Base-by-base conservation (phyloP, 2,329 filamentous ascomycete species). In the Sphaceloma murrayae region DNA sequence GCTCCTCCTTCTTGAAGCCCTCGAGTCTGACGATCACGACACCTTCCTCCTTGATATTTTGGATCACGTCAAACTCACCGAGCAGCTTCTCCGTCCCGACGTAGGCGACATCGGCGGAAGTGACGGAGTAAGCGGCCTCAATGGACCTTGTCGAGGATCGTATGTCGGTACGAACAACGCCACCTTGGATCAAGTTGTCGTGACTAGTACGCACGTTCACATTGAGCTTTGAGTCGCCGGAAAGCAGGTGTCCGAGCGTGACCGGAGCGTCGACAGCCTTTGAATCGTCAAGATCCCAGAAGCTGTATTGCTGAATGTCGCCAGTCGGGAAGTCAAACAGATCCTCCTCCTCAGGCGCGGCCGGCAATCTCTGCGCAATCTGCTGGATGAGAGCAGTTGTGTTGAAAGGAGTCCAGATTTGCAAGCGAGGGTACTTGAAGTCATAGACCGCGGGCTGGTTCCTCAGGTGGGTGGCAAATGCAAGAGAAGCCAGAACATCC, bases 201-300 rank as follows among this genome's bases (percentile, higher is more conserved):
- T 79, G 71, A 7, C 67, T 67, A 43, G 69, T 71, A 52, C 71
- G 74, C 26, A 74, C 69, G 34, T 75, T 73, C 34, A 82, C 72
- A 51, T 80, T 81, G 58, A 70, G 70, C 1, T 73, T 63, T 7
- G 74, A 74, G 54, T 80, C 75, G 22, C 68, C 70, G 3, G 78
- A 74, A 26, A 82, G 62, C 6, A 78, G 68, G 57, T 77, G 71
- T 30, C 72, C 75, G 38, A 82, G 59, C 34, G 67, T 74, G 16
- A 74, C 65, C 8, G 86, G 80, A 1, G 85, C 79, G 48, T 70
- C 69, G 42, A 73, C 71, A 42, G 81, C 74, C 1, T 70, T 65
- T 19, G 87, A 87, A 61, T 79, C 75, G 58, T 94, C 89, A 30
- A 84, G 61, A 54, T 95, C 85, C 87, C 88, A 96, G 74, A 98